A percentile compares a stretch with the other conserved stretches of the same genome.
Evolutionary conservation across 1,284 basidiomycete species (phyloP).

Genomic region (Rugosomyces carneus): DNA sequence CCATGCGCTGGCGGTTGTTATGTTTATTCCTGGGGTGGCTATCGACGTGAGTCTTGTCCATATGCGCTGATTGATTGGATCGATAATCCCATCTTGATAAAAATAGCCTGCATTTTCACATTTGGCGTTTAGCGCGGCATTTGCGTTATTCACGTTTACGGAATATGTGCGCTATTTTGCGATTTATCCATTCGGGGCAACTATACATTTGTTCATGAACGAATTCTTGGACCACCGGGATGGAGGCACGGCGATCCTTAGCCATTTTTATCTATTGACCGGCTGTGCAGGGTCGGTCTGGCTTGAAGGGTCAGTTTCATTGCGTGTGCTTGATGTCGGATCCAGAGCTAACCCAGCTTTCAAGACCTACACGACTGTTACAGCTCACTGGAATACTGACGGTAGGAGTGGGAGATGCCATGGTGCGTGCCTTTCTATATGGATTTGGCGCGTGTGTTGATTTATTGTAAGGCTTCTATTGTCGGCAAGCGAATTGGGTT

Average conservation of each 20-base stretch:
- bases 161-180: constrained; percentile 98
- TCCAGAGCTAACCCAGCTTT: background rate
- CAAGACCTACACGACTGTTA: constrained; percentile 64
- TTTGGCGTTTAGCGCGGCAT: constrained; percentile 88
- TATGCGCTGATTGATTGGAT: background rate
- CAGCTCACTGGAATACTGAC: constrained; percentile 88
- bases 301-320: constrained; percentile 79
- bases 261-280: constrained; percentile 94
- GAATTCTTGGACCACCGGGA: constrained; percentile 97
- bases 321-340: constrained; percentile 4
- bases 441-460: background rate
- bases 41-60: constrained; percentile 71
- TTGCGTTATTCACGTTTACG: constrained; percentile 90
- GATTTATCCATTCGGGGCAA: constrained; percentile 91
- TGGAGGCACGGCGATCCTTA: constrained; percentile 91
- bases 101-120: constrained; percentile 91
- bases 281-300: constrained; percentile 93
- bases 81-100: constrained; percentile 1
- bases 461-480: constrained; percentile 69
- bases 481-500: constrained; percentile 82
- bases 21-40: constrained; percentile 93
- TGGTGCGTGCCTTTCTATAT: constrained; percentile 47
- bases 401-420: constrained; percentile 90
- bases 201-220: constrained; percentile 93
- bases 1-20: constrained; percentile 90